Base-by-base conservation (phyloP, 2,329 filamentous ascomycete species). In the Trichothecium roseum region DNA sequence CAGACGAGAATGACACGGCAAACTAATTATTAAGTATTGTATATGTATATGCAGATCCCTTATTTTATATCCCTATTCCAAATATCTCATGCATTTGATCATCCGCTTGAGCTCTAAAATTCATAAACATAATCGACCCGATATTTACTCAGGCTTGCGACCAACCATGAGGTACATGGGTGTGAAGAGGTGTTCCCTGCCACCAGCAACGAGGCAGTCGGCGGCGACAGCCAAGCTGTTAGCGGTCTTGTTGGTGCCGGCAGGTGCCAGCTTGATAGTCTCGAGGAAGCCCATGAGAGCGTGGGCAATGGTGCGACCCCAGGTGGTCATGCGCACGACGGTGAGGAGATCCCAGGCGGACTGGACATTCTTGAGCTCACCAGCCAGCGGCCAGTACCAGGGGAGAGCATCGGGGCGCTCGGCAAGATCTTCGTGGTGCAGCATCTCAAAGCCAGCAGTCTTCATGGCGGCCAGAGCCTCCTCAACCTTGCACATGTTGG, bases 151-250 rank as follows among this genome's bases (percentile, higher is more conserved):
- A 35, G 89, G 86, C 72, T 95, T 95, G 63, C 84, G 78, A 41
- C 78, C 89, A 40, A 95, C 76, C 85, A 95, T 95, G 54, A 96
- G 68, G 65, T 94, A 95, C 89, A 96, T 96, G 38, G 89, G 89
- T 2, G 89, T 96, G 64, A 96, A 96, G n/a, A 96, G 73, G 59
- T 94, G 84, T 66, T 88, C 72, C 57, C 78, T 75, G 26, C 79
- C 89, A 60, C 89, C 89, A 32, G 84, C 85, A 16, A 94, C 88
- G 35, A 96, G 68, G 50, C 77, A 83, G 60, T 95, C 88, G 9
- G 76, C 87, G 22, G 85, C 88, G 39, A 78, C 53, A 5, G 83
- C 87, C 51, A 96, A 64, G 52, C 83, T 87, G 62, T 95, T 83
- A 9, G 87, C 88, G n/a, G 87, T 94, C 77, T 94, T 94, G 65